These are phyloP conservation scores for Penicillium sp. DNA, from an alignment of 2,329 filamentous ascomycete genomes.

Conservation along the genomic window DNA sequence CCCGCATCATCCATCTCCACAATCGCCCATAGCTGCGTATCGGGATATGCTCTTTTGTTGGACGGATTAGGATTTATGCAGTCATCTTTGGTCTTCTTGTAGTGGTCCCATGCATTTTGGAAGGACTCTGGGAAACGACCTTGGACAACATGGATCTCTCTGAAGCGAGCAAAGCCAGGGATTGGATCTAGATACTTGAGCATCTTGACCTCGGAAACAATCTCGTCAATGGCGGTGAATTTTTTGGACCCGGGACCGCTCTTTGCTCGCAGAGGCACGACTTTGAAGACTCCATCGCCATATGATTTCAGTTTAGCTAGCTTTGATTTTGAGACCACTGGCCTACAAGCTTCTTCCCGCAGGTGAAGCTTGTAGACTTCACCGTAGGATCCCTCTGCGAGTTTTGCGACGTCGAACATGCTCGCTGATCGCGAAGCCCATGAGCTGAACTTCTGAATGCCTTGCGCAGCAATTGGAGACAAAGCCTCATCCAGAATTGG, in stretches of 20 bases:
- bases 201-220: slow-evolving; percentile 44
- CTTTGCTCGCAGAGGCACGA: slow-evolving; percentile 40
- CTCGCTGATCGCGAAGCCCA: slow-evolving; percentile 34
- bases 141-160: slow-evolving; percentile 50
- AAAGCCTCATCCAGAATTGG: slow-evolving; percentile 33
- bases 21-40: slow-evolving; percentile 54
- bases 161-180: slow-evolving; percentile 55
- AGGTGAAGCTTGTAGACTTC: slow-evolving; percentile 54
- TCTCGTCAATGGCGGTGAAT: slow-evolving; percentile 41
- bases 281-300: slow-evolving; percentile 41
- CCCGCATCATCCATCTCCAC: slow-evolving; percentile 60
- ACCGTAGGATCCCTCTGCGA: slow-evolving; percentile 58
- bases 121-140: slow-evolving; percentile 49
- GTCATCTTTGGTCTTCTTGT: slow-evolving; percentile 35
- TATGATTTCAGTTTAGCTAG: slow-evolving; percentile 33
- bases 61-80: slow-evolving; percentile 51
- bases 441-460: slow-evolving; percentile 32
- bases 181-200: slow-evolving; percentile 51
- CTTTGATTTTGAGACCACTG: slow-evolving; percentile 31
- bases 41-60: slow-evolving; percentile 46
- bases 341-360: slow-evolving; percentile 30
- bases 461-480: slow-evolving; percentile 29
- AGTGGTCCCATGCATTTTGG: slow-evolving; percentile 37
- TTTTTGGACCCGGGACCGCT: slow-evolving; percentile 36
- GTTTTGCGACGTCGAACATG: slow-evolving; percentile 46